phyloP scores from a whole-genome alignment of 83 land plant species.

The Picea mariana region DNA sequence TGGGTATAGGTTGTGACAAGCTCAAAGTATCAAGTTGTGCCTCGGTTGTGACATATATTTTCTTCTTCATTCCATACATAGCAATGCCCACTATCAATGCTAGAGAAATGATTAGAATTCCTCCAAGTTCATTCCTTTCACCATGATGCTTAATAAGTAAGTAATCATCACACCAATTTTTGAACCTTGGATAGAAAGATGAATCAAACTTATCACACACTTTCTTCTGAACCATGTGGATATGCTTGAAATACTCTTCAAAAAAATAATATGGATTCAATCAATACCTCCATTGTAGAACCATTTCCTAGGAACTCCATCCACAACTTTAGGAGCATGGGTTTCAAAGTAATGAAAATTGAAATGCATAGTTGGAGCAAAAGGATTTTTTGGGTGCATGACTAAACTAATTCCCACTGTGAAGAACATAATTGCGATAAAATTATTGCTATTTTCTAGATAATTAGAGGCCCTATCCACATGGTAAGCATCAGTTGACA shows the following conservation, averaged over 20 bases:
- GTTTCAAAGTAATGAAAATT: slow-evolving; percentile 99
- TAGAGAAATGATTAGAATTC: no score
- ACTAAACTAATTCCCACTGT: slow-evolving; percentile 99
- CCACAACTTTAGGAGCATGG: slow-evolving; percentile 95
- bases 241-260: slow-evolving; percentile 96
- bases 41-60: no score
- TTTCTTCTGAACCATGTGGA: slow-evolving; percentile 86
- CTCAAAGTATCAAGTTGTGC: no score
- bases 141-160: slow-evolving; percentile 64
- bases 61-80: no score
- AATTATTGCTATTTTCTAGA: slow-evolving; percentile 32
- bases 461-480: slow-evolving; percentile 67
- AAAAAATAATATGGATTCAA: slow-evolving; percentile 93
- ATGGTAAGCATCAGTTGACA: slow-evolving; percentile 98
- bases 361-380: slow-evolving; percentile 98
- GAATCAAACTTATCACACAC: slow-evolving; percentile 98
- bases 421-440: slow-evolving; percentile 90
- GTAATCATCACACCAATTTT: slow-evolving; percentile 99
- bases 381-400: slow-evolving; percentile 97
- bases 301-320: slow-evolving; percentile 97
- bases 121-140: no score
- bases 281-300: slow-evolving; percentile 99
- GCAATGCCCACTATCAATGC: no score
- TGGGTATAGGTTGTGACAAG: no score
- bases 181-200: slow-evolving; percentile 88